Conservation (phyloP, 495 filamentous ascomycete genomes). For the Neurospora africana region DNA sequence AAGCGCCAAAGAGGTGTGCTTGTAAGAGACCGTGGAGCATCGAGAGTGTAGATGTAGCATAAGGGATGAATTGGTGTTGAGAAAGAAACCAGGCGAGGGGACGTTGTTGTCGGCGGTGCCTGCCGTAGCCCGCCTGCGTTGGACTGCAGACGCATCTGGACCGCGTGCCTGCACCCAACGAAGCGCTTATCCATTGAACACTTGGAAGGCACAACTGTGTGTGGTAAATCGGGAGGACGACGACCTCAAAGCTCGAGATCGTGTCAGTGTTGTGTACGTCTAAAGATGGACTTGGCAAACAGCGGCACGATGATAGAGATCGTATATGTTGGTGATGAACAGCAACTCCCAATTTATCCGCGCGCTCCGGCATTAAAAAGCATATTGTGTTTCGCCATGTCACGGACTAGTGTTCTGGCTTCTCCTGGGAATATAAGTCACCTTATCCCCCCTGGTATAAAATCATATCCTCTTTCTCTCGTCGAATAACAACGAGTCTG, state of each 20-base stretch:
- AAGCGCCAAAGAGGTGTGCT: no score
- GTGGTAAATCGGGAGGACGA: neutral
- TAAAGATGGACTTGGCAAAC: neutral
- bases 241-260: neutral
- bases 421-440: neutral
- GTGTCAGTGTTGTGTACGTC: neutral
- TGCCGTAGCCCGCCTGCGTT: neutral
- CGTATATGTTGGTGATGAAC: neutral
- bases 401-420: neutral
- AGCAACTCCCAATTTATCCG: neutral
- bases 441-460: neutral
- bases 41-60: no score
- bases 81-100: no score
- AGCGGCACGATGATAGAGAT: neutral
- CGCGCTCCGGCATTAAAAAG: neutral
- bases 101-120: neutral
- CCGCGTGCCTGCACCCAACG: neutral
- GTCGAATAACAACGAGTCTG: neutral
- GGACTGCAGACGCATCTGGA: neutral
- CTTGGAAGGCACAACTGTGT: neutral
- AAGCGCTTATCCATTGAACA: neutral
- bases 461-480: neutral
- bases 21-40: no score
- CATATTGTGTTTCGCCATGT: neutral
- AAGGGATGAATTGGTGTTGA: no score